A percentile compares a stretch with the other conserved stretches of the same genome.
phyloP scores from a whole-genome alignment of 345 rosid genomes.

The Toxicodendron radicans region DNA sequence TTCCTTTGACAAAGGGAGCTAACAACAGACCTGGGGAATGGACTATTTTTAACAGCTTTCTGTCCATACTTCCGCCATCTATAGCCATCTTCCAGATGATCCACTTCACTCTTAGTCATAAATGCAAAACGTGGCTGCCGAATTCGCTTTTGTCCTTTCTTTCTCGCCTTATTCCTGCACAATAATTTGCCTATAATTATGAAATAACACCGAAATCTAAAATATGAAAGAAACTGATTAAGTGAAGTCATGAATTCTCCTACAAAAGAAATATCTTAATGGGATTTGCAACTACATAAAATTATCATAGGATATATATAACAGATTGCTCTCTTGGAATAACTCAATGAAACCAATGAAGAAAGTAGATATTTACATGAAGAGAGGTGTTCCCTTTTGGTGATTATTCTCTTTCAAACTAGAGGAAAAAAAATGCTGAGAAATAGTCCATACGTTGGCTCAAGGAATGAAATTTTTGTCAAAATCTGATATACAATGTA shows the following conservation, averaged over 20 bases:
- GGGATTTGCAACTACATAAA: background rate
- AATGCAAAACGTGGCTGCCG: conserved; percentile 87
- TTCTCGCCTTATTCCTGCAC: conserved; percentile 66
- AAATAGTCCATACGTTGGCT: background rate
- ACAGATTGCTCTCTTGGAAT: background rate
- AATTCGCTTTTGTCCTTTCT: conserved; percentile 81
- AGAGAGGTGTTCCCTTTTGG: background rate
- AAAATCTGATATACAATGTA: background rate
- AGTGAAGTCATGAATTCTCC: background rate
- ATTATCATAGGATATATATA: background rate
- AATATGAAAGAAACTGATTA: background rate
- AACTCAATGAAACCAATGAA: background rate
- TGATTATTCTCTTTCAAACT: background rate
- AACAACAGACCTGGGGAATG: conserved; percentile 71
- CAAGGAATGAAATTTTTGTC: background rate
- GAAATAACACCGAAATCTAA: conserved; percentile 13
- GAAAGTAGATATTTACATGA: background rate
- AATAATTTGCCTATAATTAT: conserved; percentile 36
- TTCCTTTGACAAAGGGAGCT: background rate
- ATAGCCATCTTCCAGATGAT: conserved; percentile 97
- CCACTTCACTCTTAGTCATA: conserved; percentile 92
- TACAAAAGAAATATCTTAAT: background rate
- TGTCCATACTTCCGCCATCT: conserved; percentile 91
- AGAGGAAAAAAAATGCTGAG: background rate
- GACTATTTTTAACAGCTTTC: conserved; percentile 91